These are phyloP conservation scores for Neonectria magnoliae DNA, from an alignment of 2,329 filamentous ascomycete species.

Conservation along the genomic window DNA sequence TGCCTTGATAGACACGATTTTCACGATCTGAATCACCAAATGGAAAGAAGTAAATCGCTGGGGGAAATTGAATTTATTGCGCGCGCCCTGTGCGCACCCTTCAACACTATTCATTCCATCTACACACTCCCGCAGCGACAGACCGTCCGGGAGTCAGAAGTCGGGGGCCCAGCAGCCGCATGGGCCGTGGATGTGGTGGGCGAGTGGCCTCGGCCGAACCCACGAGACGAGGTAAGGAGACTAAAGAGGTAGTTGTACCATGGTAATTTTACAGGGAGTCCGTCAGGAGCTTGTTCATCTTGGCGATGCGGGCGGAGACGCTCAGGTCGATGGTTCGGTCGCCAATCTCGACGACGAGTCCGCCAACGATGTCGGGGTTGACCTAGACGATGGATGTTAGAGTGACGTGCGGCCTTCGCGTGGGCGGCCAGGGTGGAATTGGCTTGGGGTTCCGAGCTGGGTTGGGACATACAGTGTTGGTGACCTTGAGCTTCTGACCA, in stretches of 20 bases:
- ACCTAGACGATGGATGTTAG: conserved; percentile 63
- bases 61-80: conserved; percentile 44
- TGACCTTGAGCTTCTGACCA: conserved; percentile 98
- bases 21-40: not conserved
- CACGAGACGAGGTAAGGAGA: conserved; percentile 37
- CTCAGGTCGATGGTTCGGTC: conserved; percentile 98
- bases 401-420: not conserved
- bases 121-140: conserved; percentile 34
- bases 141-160: conserved; percentile 33
- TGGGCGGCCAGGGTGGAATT: conserved; percentile 1
- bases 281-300: conserved; percentile 99
- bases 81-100: conserved; percentile 41
- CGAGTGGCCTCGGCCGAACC: conserved; percentile 14
- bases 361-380: conserved; percentile 93
- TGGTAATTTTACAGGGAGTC: conserved; percentile 85
- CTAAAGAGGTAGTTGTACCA: conserved; percentile 42
- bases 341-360: conserved; percentile 94
- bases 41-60: conserved; percentile 9
- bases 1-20: not conserved
- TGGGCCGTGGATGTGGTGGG: conserved; percentile 19
- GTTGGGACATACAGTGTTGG: conserved; percentile 75
- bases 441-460: not conserved
- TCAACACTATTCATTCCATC: conserved; percentile 47
- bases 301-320: conserved; percentile 92
- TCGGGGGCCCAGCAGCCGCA: conserved; percentile 29